Conservation (phyloP, 2,329 filamentous ascomycete species). For the Aureobasidium sp. region DNA sequence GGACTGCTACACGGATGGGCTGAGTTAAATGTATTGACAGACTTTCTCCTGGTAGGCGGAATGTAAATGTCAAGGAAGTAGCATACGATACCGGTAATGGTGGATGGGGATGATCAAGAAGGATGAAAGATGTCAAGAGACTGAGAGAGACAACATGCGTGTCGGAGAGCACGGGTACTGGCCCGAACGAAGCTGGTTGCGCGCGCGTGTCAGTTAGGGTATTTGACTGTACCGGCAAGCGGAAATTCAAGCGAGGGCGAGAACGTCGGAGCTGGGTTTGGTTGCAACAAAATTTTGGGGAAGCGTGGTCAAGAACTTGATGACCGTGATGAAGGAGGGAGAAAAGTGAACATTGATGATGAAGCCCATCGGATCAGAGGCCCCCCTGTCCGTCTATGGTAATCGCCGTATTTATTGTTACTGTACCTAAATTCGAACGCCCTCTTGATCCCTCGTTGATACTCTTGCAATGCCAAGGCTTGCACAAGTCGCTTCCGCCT, state of each 20-base stretch:
- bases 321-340: neutral
- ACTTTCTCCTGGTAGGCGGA: neutral
- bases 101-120: neutral
- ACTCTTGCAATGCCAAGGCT: conserved; percentile 13
- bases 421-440: conserved; percentile 11
- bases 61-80: neutral
- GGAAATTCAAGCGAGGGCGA: conserved; percentile 14
- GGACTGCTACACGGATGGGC: neutral
- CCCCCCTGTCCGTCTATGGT: conserved; percentile 10
- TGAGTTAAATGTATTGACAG: neutral
- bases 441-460: conserved; percentile 7
- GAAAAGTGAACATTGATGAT: conserved; percentile 8
- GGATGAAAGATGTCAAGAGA: neutral
- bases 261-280: neutral
- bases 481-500: conserved; percentile 10
- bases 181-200: conserved; percentile 7
- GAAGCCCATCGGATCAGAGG: neutral
- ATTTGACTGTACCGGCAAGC: conserved; percentile 10
- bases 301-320: neutral
- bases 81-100: neutral
- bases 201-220: conserved; percentile 12
- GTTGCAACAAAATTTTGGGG: neutral
- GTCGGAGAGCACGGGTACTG: conserved; percentile 14
- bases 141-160: conserved; percentile 12
- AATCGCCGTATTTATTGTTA: conserved; percentile 8